Percentiles rank a stretch among this genome's conserved stretches.
phyloP scores from a whole-genome alignment of 2,329 filamentous ascomycete genomes.

The Colletotrichum gloeosporioides region DNA sequence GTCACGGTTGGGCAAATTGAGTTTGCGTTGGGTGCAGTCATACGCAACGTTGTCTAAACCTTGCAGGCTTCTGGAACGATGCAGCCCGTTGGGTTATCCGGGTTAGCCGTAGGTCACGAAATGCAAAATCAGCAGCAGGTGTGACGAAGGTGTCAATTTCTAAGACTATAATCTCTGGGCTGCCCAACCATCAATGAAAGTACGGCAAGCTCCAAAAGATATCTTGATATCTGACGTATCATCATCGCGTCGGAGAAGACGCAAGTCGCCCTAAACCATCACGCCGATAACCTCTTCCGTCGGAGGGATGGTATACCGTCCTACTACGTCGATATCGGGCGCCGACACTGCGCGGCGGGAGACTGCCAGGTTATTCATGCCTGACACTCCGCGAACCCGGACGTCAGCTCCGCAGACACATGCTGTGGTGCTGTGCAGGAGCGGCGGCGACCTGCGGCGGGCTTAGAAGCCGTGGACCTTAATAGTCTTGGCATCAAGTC shows the following conservation, averaged over 20 bases:
- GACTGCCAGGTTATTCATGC: background rate
- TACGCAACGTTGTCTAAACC: background rate
- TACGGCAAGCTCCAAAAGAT: background rate
- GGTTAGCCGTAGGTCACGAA: background rate
- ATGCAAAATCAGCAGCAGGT: background rate
- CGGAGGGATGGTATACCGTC: conserved; percentile 17
- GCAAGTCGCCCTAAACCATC: conserved; percentile 22
- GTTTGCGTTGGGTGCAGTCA: background rate
- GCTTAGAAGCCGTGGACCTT: conserved; percentile 71
- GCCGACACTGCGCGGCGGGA: conserved; percentile 18
- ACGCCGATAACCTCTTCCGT: conserved; percentile 13
- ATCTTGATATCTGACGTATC: conserved; percentile 1
- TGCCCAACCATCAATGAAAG: background rate
- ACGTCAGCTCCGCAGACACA: conserved; percentile 3
- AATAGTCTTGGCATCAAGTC: conserved; percentile 95
- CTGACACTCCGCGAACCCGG: conserved; percentile 6
- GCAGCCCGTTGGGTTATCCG: background rate
- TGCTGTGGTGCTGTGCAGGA: conserved; percentile 24
- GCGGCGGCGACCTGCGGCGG: conserved; percentile 43
- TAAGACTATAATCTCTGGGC: background rate
- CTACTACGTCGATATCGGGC: conserved; percentile 17
- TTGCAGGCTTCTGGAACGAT: background rate
- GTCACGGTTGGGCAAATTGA: background rate
- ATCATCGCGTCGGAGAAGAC: conserved; percentile 16
- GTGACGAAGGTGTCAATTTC: conserved; percentile 7